Evolutionary conservation across 495 filamentous ascomycete genomes (phyloP), one percentile per base, ranked within the genome.

Genomic region (Amphirosellinia nigrospora): DNA sequence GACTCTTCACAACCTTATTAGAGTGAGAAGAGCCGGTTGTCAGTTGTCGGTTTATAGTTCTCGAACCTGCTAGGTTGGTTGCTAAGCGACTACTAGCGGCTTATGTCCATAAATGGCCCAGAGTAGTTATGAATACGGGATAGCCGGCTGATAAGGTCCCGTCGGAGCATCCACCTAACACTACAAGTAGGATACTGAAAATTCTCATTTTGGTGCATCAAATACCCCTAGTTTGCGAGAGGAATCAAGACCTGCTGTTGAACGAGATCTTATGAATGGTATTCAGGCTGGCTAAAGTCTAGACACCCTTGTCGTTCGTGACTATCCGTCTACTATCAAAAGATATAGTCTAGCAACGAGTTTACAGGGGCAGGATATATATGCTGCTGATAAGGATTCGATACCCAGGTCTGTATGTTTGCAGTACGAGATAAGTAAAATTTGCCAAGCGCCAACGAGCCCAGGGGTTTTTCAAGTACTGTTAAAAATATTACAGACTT

Each of bases 141-240:
- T 48, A 48, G 43, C 7, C 13, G 28, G n/a, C 28, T 50, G 61
- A 64, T 64, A 64, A 64, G 61, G 61, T 48, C 23, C 19, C 36
- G 23, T 36, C 61, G 8, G 8, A 13, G 26, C 28, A 21, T 1
- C 41, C 26, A 21, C 61, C 61, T 36, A 28, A 13, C 61, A 15
- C 46, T 62, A n/a, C 15, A 36, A 3, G 34, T 36, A n/a, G n/a
- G n/a, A n/a, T n/a, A 21, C 10, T 41, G 59, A n/a, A 43, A 23
- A 16, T 45, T n/a, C 38, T 45, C 34, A 45, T 46, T 39, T 32
- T 13, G 21, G 59, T n/a, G 28, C 53, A 0, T 58, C 30, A 6
- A 36, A 10, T 36, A 36, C 9, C 9, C n/a, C 3, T n/a, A 6
- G 53, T 56, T 21, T 9, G 7, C 8, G 53, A 36, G 26, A 16